Conservation (phyloP, 768 basidiomycete genomes). For the Rubroboletus pulcherrimus region DNA sequence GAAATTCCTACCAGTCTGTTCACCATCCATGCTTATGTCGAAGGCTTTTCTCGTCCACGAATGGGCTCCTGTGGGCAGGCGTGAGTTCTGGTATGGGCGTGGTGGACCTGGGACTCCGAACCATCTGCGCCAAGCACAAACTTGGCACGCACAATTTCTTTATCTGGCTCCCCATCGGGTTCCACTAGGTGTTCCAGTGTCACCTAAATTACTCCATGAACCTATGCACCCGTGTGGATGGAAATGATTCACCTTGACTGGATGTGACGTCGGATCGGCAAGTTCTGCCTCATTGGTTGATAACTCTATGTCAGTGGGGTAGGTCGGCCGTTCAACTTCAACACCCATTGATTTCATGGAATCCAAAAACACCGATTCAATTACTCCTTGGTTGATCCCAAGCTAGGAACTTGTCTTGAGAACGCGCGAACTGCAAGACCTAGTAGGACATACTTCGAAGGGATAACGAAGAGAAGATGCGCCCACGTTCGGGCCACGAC, state of each 20-base stretch:
- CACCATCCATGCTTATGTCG: constrained; percentile 70
- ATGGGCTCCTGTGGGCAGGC: constrained; percentile 54
- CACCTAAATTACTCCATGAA: constrained; percentile 16
- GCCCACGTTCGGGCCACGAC: constrained; percentile 55
- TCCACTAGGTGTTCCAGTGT: constrained; percentile 17
- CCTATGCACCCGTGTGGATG: background rate
- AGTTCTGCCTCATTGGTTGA: constrained; percentile 24
- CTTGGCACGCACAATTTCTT: constrained; percentile 64
- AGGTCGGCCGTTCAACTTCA: constrained; percentile 32
- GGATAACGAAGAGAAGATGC: constrained; percentile 63
- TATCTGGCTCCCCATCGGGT: constrained; percentile 33
- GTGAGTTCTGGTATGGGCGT: background rate
- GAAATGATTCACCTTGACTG: constrained; percentile 16
- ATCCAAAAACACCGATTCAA: constrained; percentile 34
- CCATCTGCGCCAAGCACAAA: constrained; percentile 79
- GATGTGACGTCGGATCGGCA: constrained; percentile 19
- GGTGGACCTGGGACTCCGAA: constrained; percentile 20
- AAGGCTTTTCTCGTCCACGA: constrained; percentile 76
- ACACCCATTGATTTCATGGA: constrained; percentile 29
- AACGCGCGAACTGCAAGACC: background rate
- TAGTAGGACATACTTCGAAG: constrained; percentile 49
- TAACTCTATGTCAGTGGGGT: constrained; percentile 28
- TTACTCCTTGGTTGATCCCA: constrained; percentile 32
- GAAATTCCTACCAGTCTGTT: constrained; percentile 45
- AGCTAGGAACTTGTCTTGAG: constrained; percentile 16